A percentile compares a stretch with the other conserved stretches of the same genome.
Evolutionary conservation across 2,329 filamentous ascomycete genomes (phyloP).

Genomic region (Colletotrichum siamense): DNA sequence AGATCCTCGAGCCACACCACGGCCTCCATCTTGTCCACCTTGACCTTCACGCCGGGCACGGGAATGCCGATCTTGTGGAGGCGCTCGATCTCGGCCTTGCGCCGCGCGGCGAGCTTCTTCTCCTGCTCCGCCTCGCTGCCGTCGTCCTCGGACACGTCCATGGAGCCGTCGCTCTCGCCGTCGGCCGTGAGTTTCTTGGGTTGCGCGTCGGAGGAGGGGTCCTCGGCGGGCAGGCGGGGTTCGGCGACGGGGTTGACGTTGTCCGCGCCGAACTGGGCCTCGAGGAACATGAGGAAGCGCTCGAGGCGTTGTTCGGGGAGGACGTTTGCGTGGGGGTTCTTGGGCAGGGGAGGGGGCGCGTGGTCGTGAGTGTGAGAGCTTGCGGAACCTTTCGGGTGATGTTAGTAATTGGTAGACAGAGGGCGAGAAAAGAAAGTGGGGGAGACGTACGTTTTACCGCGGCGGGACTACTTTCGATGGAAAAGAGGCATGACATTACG

Average conservation of each 20-base stretch:
- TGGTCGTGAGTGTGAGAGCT: constrained; percentile 51
- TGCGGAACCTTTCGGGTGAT: constrained; percentile 58
- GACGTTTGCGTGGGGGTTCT: constrained; percentile 77
- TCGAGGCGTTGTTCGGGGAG: constrained; percentile 78
- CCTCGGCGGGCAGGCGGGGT: constrained; percentile 56
- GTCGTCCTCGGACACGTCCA: constrained; percentile 23
- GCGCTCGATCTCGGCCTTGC: constrained; percentile 73
- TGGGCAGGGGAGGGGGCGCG: constrained; percentile 37
- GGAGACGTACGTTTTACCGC: constrained; percentile 86
- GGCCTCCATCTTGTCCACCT: constrained; percentile 85
- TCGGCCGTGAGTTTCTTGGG: constrained; percentile 36
- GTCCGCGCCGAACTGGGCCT: constrained; percentile 91
- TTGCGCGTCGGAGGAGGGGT: not conserved
- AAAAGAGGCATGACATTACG: constrained; percentile 89
- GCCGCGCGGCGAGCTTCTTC: constrained; percentile 57
- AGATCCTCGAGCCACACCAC: constrained; percentile 91
- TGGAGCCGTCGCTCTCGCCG: constrained; percentile 24
- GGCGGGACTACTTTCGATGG: constrained; percentile 91
- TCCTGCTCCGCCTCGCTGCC: constrained; percentile 33
- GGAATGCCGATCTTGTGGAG: constrained; percentile 87
- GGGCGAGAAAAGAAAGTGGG: constrained; percentile 35
- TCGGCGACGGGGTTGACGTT: constrained; percentile 78
- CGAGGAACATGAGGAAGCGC: constrained; percentile 92
- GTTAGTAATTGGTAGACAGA: constrained; percentile 29
- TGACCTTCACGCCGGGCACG: constrained; percentile 86